phyloP scores from a whole-genome alignment of 129 eudicot species.

The Calendula officinalis region DNA sequence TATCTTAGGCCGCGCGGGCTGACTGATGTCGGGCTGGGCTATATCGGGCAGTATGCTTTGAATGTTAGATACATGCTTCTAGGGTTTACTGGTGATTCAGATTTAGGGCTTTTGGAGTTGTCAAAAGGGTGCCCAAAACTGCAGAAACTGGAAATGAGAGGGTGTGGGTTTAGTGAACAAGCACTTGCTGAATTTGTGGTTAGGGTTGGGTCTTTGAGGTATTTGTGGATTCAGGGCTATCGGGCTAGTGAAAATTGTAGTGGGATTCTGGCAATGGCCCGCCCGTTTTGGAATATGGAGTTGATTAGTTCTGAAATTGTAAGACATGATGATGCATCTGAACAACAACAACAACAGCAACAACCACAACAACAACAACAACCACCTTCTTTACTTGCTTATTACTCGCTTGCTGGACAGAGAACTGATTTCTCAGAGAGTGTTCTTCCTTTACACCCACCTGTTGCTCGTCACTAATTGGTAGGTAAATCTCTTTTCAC shows the following conservation, averaged over 20 bases:
- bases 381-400: conserved; percentile 83
- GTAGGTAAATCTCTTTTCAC: conserved; percentile 10
- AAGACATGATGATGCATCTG: conserved; percentile 6
- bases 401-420: conserved; percentile 87
- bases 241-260: conserved; percentile 34
- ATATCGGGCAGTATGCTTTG: conserved; percentile 55
- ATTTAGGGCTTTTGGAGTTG: conserved; percentile 64
- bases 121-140: conserved; percentile 75
- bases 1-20: conserved; percentile 78
- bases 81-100: conserved; percentile 75
- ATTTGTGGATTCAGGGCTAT: conserved; percentile 88
- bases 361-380: conserved; percentile 9
- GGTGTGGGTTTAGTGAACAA: conserved; percentile 63
- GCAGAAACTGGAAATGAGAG: conserved; percentile 77
- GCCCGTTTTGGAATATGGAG: conserved; percentile 92
- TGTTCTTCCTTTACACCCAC: conserved; percentile 58
- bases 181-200: conserved; percentile 54
- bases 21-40: conserved; percentile 65
- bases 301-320: conserved; percentile 48
- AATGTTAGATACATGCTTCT: conserved; percentile 79
- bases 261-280: conserved; percentile 64
- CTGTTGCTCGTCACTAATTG: conserved; percentile 10
- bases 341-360: conserved; percentile 10
- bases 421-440: conserved; percentile 68
- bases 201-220: conserved; percentile 60